These are phyloP conservation scores for Huntiella abstrusa DNA, from an alignment of 2,329 filamentous ascomycete genomes.

Conservation along the genomic window DNA sequence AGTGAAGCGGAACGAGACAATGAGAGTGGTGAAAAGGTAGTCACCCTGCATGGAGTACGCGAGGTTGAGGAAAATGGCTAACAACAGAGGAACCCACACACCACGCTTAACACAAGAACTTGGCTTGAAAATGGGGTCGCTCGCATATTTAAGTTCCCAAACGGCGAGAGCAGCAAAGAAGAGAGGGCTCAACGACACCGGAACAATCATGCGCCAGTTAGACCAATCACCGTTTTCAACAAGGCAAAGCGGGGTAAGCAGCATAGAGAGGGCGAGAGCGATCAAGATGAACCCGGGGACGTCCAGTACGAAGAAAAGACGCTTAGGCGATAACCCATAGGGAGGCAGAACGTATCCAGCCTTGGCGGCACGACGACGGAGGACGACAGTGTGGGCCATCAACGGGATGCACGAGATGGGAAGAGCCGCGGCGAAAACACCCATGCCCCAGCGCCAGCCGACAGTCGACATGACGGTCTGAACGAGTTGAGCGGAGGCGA, in stretches of 20 bases:
- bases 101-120: slow-evolving; percentile 26
- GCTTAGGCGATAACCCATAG: slow-evolving; percentile 26
- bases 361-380: slow-evolving; percentile 28
- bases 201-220: slow-evolving; percentile 22
- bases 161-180: slow-evolving; percentile 31
- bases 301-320: slow-evolving; percentile 26
- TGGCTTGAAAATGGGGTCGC: slow-evolving; percentile 29
- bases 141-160: slow-evolving; percentile 25
- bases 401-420: no score
- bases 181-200: slow-evolving; percentile 25
- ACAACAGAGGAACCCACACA: slow-evolving; percentile 44
- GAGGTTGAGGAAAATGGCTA: slow-evolving; percentile 36
- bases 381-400: slow-evolving; percentile 16
- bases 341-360: slow-evolving; percentile 26
- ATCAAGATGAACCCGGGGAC: slow-evolving; percentile 19
- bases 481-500: slow-evolving; percentile 40
- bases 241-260: no score
- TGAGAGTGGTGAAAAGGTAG: slow-evolving; percentile 42
- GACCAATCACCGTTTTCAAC: not conserved
- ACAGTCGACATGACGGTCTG: slow-evolving; percentile 41
- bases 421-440: slow-evolving; percentile 24
- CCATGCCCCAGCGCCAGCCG: slow-evolving; percentile 33
- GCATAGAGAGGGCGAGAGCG: no score
- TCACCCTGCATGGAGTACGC: slow-evolving; percentile 45
- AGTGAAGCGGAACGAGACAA: slow-evolving; percentile 41